Percentiles rank a stretch among this genome's conserved stretches.
These are phyloP conservation scores for Podospora conica DNA, from an alignment of 495 filamentous ascomycete species.

Conservation along the genomic window DNA sequence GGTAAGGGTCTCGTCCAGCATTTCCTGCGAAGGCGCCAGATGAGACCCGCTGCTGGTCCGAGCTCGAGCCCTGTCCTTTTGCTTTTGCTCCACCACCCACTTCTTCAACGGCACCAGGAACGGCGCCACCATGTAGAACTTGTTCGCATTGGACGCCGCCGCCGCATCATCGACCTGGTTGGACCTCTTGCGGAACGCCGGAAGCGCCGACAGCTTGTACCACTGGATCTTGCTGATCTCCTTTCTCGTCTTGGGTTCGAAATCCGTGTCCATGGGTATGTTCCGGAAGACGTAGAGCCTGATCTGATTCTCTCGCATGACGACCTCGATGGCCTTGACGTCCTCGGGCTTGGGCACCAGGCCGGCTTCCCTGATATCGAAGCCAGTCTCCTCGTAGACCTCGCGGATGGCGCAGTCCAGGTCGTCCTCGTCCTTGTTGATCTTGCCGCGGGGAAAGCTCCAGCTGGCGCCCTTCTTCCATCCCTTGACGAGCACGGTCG, in stretches of 20 bases:
- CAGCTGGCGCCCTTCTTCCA: constrained; percentile 96
- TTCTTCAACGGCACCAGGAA: constrained; percentile 81
- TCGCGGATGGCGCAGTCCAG: constrained; percentile 88
- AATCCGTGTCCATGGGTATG: constrained; percentile 75
- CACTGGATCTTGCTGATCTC: constrained; percentile 95
- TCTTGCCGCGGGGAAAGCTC: constrained; percentile 96
- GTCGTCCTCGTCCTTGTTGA: constrained; percentile 92
- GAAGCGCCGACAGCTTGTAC: constrained; percentile 84
- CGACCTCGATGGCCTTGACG: constrained; percentile 75
- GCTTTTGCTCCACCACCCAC: constrained; percentile 83
- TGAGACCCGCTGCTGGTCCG: constrained; percentile 28
- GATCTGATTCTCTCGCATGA: constrained; percentile 89
- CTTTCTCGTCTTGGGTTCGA: constrained; percentile 85
- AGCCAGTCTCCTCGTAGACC: constrained; percentile 93
- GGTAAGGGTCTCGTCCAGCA: constrained; percentile 34
- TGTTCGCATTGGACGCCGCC: constrained; percentile 62
- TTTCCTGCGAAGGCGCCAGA: constrained; percentile 18
- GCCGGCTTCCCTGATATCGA: constrained; percentile 66
- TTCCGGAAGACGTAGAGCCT: constrained; percentile 83
- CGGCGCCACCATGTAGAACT: constrained; percentile 96
- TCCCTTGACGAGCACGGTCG: constrained; percentile 85
- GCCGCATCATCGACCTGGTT: constrained; percentile 43
- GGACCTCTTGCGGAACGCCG: constrained; percentile 65
- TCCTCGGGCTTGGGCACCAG: constrained; percentile 62
- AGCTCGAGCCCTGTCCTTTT: constrained; percentile 48